phyloP scores from a whole-genome alignment of 1,139 yeast genomes.

The Diutina ranongensis region DNA sequence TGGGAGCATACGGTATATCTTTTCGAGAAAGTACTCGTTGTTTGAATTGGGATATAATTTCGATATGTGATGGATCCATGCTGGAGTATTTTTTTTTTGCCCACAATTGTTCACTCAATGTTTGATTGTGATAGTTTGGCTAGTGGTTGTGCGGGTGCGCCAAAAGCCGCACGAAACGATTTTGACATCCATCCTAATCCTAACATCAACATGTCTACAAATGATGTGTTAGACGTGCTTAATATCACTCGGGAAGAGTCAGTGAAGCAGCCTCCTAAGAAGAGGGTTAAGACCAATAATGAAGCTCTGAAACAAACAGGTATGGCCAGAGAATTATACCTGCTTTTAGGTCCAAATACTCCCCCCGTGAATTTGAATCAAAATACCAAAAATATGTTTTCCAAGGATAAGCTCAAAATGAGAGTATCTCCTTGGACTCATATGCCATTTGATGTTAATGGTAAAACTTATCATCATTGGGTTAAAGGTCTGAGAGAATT shows the following conservation, averaged over 20 bases:
- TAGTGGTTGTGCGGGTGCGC: neutral
- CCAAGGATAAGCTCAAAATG: constrained; percentile 10
- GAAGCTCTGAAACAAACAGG: constrained; percentile 26
- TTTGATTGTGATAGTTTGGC: no score
- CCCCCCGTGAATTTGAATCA: constrained; percentile 69
- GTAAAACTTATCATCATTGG: constrained; percentile 69
- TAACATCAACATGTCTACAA: constrained; percentile 27
- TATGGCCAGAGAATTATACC: constrained; percentile 83
- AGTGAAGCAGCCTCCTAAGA: constrained; percentile 23
- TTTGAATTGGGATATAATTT: constrained; percentile 28
- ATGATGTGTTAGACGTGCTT: constrained; percentile 69
- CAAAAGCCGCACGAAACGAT: neutral
- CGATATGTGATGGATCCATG: constrained; percentile 28
- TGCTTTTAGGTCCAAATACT: constrained; percentile 80
- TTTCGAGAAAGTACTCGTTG: constrained; percentile 20
- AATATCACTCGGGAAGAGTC: constrained; percentile 42
- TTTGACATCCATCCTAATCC: neutral
- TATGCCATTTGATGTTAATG: constrained; percentile 46
- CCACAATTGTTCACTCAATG: no score
- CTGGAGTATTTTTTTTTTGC: no score
- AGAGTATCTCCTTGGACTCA: constrained; percentile 72
- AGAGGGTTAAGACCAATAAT: constrained; percentile 22
- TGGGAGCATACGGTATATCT: constrained; percentile 10
- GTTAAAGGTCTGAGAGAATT: constrained; percentile 60
- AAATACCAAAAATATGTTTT: constrained; percentile 33